Evolutionary conservation across 345 rosid genomes (phyloP).

Genomic region (Brassica nigra): DNA sequence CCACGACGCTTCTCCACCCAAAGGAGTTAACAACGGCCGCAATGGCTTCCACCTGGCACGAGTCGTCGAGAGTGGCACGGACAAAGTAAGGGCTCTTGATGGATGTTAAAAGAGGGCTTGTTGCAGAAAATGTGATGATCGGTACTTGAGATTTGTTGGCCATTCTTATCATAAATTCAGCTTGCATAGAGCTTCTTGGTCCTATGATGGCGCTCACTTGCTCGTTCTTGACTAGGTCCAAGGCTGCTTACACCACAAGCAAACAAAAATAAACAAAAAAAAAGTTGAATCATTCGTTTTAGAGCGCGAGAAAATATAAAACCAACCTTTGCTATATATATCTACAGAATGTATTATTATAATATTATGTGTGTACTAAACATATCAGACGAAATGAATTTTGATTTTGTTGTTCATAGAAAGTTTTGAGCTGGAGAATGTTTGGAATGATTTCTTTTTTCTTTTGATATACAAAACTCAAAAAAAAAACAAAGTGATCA

Average conservation of each 20-base stretch:
- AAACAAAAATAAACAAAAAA: no score
- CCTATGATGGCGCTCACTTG: conserved; percentile 15
- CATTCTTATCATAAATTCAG: conserved; percentile 37
- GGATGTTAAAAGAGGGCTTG: conserved; percentile 44
- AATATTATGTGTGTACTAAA: not conserved
- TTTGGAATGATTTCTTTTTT: not conserved
- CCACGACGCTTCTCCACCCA: conserved; percentile 51
- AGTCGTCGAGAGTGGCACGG: conserved; percentile 47
- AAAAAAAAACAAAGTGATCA: not conserved
- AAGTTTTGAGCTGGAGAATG: not conserved
- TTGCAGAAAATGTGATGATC: conserved; percentile 49
- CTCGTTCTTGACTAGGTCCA: not conserved
- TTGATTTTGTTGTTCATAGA: not conserved
- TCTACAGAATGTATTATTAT: not conserved
- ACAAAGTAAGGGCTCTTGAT: conserved; percentile 43
- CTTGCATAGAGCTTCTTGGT: conserved; percentile 52
- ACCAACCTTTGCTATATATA: not conserved
- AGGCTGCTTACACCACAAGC: not conserved
- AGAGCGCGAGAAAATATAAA: not conserved
- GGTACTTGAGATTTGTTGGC: conserved; percentile 58
- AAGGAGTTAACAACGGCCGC: conserved; percentile 39
- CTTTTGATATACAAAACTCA: not conserved
- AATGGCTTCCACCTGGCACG: conserved; percentile 52
- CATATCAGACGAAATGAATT: not conserved
- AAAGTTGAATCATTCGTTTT: not conserved